Conservation (phyloP, 371 early-diverging fungal genomes). For the Mortierella sp. region DNA sequence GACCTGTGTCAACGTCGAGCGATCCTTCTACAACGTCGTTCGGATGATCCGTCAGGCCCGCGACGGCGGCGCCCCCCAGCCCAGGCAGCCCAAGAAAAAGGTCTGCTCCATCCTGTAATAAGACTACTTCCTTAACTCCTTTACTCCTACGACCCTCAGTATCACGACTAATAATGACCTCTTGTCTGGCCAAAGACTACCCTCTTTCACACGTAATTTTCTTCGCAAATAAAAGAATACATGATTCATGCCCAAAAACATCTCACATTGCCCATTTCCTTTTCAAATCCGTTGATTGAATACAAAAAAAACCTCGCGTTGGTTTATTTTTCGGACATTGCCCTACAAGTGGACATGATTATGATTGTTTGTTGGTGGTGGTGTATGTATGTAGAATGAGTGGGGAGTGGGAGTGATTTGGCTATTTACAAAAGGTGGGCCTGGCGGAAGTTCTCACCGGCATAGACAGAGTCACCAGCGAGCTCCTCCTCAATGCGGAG, state of each 20-base stretch:
- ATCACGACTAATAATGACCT: too few species aligned
- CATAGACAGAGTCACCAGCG: constrained; percentile 86
- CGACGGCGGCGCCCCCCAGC: constrained; percentile 41
- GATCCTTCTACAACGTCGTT: constrained; percentile 80
- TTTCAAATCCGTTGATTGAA: too few species aligned
- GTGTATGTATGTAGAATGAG: background rate
- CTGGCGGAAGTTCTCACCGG: constrained; percentile 94
- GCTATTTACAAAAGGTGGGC: constrained; percentile 73
- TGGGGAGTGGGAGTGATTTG: background rate
- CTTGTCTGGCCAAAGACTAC: too few species aligned
- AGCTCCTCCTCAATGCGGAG: constrained; percentile 94
- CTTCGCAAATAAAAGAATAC: too few species aligned
- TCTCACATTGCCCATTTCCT: too few species aligned
- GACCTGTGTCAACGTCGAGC: constrained; percentile 89
- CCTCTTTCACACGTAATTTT: too few species aligned
- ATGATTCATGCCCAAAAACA: too few species aligned
- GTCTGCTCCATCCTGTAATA: constrained; percentile 56
- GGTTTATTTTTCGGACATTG: too few species aligned
- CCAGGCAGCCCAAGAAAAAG: constrained; percentile 47
- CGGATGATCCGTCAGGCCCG: constrained; percentile 69
- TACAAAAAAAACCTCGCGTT: too few species aligned
- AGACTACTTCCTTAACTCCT: background rate
- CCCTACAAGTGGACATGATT: too few species aligned
- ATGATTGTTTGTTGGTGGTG: too few species aligned
- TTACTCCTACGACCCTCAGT: too few species aligned